Conservation (phyloP, 2,329 filamentous ascomycete genomes). For the Xylaria sp. region DNA sequence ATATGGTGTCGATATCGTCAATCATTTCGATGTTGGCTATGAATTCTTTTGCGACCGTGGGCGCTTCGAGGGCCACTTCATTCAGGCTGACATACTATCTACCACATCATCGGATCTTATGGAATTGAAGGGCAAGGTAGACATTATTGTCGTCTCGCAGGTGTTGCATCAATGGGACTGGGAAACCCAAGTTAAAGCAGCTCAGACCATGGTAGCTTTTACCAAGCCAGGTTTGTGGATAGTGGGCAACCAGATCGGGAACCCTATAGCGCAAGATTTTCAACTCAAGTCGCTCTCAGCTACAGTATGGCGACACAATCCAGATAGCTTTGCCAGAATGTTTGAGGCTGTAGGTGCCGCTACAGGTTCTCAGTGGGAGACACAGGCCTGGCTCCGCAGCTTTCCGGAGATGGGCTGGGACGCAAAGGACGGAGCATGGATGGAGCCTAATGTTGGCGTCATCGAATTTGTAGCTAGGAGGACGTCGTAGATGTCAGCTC, state of each 20-base stretch:
- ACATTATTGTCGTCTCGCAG: slow-evolving; percentile 55
- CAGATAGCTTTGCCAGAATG: slow-evolving; percentile 26
- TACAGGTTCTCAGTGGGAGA: slow-evolving; percentile 35
- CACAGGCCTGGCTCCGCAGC: slow-evolving; percentile 27
- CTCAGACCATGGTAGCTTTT: slow-evolving; percentile 44
- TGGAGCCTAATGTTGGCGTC: slow-evolving; percentile 10
- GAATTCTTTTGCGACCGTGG: slow-evolving; percentile 53
- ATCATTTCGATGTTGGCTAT: slow-evolving; percentile 52
- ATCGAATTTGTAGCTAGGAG: too few species aligned
- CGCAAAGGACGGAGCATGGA: slow-evolving; percentile 24
- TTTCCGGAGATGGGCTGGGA: slow-evolving; percentile 35
- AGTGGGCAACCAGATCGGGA: slow-evolving; percentile 17
- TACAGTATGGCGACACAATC: slow-evolving; percentile 8
- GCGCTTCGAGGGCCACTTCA: slow-evolving; percentile 48
- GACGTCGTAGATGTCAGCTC: too few species aligned
- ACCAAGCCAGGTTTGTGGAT: slow-evolving; percentile 11
- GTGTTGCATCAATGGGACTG: slow-evolving; percentile 59
- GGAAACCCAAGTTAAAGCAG: slow-evolving; percentile 53
- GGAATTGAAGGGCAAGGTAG: slow-evolving; percentile 52
- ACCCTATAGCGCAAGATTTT: not conserved
- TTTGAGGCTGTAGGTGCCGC: slow-evolving; percentile 25
- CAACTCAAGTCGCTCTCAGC: not conserved
- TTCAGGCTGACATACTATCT: slow-evolving; percentile 50
- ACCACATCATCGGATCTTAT: slow-evolving; percentile 43
- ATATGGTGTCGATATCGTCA: slow-evolving; percentile 50